Base-by-base conservation (phyloP, 345 rosid genomes). In the Kandelia obovata region DNA sequence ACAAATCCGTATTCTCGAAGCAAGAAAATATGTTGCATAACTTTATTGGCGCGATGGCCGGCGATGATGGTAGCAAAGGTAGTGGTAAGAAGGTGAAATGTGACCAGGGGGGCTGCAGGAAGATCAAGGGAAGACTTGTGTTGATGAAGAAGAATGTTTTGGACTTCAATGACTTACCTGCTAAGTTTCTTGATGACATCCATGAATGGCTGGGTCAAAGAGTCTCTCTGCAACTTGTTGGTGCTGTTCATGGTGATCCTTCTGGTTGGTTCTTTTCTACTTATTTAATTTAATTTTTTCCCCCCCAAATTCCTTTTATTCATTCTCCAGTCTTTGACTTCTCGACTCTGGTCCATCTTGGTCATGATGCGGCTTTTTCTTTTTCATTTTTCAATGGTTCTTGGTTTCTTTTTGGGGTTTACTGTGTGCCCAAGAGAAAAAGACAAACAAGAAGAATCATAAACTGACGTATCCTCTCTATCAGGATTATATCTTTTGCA, bases 111-210 rank as follows among this genome's bases (percentile, higher is more conserved):
- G 64, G 32, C 6, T 17, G 49, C 31, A 72, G 60, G 72, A 85
- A 80, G 77, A 83, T 90, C 64, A 81, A 53, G 60, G 97, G 97
- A 7, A 88, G 75, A 17, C 96, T 86, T 52, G 88, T 89, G 62
- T 75, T 94, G 84, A 94, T 89, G 95, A 94, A 86, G 81, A 91
- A 94, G 76, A 89, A 89, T 70, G 95, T 88, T 55, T 73, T 94
- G 76, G 97, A 88, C 71, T 85, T 91, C 82, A 94, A 82, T 66
- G 98, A 93, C 76, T 85, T 88, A 67, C 34, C 75, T 11, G 91
- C 89, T 62, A 82, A 92, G 16, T 4, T 89, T 34, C 84, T 88
- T 20, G 98, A 91, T 67, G 72, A 87, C 9, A 15, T 91, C 47
- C 81, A 84, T 23, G 97, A 94, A 67, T 65, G 91, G 73, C 31